phyloP scores from a whole-genome alignment of 345 rosid genomes.

The Populus simonii region DNA sequence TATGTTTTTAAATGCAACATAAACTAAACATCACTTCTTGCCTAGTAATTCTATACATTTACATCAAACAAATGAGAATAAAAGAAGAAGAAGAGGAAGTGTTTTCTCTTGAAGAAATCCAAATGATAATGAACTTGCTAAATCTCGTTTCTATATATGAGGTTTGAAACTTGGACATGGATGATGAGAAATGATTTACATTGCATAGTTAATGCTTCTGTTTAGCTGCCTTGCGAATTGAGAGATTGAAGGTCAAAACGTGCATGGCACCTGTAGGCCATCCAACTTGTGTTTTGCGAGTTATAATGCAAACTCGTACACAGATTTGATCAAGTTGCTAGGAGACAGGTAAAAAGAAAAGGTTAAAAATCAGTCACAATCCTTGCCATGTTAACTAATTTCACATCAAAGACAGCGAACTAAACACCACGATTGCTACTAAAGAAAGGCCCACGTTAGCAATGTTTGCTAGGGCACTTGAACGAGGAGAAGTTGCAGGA shows the following conservation, averaged over 20 bases:
- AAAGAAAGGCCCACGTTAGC: constrained; percentile 36
- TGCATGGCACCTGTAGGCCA: not conserved
- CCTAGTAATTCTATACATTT: no score
- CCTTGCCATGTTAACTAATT: not conserved
- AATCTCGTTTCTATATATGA: not conserved
- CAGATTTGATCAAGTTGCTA: not conserved
- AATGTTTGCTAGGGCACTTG: constrained; percentile 24
- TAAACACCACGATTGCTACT: constrained; percentile 30
- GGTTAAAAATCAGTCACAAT: not conserved
- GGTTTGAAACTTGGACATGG: not conserved
- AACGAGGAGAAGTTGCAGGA: constrained; percentile 15
- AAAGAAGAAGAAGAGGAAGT: not conserved
- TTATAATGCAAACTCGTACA: not conserved
- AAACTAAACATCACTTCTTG: no score
- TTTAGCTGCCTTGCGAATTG: not conserved
- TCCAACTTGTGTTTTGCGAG: not conserved
- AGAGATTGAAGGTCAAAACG: not conserved
- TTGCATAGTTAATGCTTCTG: not conserved
- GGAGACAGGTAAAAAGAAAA: not conserved
- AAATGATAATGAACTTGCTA: not conserved
- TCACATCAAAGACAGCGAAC: constrained; percentile 21
- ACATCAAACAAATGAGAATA: no score
- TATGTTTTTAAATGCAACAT: no score
- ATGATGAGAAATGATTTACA: not conserved
- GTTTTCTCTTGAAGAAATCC: not conserved